phyloP scores from a whole-genome alignment of 495 filamentous ascomycete genomes.

The Pseudoneurospora amorphoporcata region DNA sequence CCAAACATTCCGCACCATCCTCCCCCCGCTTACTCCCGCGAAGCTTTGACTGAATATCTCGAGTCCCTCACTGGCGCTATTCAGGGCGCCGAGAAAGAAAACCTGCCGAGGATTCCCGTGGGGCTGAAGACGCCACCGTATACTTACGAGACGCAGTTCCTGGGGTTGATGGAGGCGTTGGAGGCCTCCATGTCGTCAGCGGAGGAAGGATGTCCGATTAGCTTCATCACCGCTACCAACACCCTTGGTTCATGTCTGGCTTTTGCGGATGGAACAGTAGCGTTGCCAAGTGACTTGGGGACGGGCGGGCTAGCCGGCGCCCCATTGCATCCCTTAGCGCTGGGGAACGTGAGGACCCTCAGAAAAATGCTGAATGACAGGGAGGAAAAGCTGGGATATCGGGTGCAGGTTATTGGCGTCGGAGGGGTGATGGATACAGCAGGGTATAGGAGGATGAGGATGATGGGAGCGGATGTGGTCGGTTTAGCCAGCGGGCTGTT shows the following conservation, averaged over 20 bases:
- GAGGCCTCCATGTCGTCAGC: constrained; percentile 16
- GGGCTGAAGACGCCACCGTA: constrained; percentile 66
- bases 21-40: constrained; percentile 53
- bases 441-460: constrained; percentile 51
- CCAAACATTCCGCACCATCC: constrained; percentile 59
- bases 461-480: constrained; percentile 51
- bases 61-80: constrained; percentile 11
- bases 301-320: constrained; percentile 59
- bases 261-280: constrained; percentile 15
- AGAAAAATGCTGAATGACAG: constrained; percentile 41
- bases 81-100: neutral
- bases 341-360: constrained; percentile 59
- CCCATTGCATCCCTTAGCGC: constrained; percentile 58
- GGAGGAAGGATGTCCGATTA: constrained; percentile 26
- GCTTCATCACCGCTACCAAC: constrained; percentile 62
- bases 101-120: constrained; percentile 23
- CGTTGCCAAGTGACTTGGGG: constrained; percentile 29
- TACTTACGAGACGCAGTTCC: constrained; percentile 52
- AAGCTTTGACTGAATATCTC: constrained; percentile 40
- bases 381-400: constrained; percentile 22
- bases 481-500: constrained; percentile 57
- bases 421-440: constrained; percentile 53
- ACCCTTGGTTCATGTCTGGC: constrained; percentile 59
- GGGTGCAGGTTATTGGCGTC: constrained; percentile 50
- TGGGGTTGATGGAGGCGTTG: constrained; percentile 40